phyloP scores from a whole-genome alignment of 2,329 filamentous ascomycete genomes.

The Spiromastix sp. region DNA sequence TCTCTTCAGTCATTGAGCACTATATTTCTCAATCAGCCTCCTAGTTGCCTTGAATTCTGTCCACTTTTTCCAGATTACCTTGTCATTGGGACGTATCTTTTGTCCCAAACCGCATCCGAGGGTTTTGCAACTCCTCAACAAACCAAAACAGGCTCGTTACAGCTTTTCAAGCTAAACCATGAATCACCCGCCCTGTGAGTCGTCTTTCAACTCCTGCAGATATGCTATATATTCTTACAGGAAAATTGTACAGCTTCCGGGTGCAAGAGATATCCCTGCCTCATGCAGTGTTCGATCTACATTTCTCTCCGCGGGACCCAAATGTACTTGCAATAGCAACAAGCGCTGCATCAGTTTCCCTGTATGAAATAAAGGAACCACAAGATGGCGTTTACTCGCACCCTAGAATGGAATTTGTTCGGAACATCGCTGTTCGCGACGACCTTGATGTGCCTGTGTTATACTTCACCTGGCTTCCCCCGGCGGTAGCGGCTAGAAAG shows the following conservation, averaged over 20 bases:
- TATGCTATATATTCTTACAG: no score
- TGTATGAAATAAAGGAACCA: slow-evolving; percentile 25
- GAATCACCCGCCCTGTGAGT: slow-evolving; percentile 21
- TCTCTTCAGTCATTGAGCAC: slow-evolving; percentile 20
- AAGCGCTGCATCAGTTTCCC: slow-evolving; percentile 48
- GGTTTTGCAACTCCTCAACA: slow-evolving; percentile 34
- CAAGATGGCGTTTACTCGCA: slow-evolving; percentile 6
- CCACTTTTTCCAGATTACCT: slow-evolving; percentile 49
- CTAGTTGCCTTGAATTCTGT: slow-evolving; percentile 36
- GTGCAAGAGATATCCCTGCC: slow-evolving; percentile 53
- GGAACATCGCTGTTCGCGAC: slow-evolving; percentile 40
- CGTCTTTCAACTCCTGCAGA: no score
- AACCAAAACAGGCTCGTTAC: slow-evolving; percentile 61
- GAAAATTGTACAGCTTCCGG: slow-evolving; percentile 37
- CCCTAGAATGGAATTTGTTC: slow-evolving; percentile 25
- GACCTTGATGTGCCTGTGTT: slow-evolving; percentile 53
- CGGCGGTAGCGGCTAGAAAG: not conserved
- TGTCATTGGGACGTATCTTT: slow-evolving; percentile 74
- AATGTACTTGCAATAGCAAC: slow-evolving; percentile 63
- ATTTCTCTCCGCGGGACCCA: slow-evolving; percentile 55
- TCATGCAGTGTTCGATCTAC: slow-evolving; percentile 73
- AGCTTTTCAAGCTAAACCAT: slow-evolving; percentile 50
- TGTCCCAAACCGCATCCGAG: slow-evolving; percentile 33
- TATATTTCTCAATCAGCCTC: slow-evolving; percentile 31
- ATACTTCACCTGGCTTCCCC: slow-evolving; percentile 63